These are phyloP conservation scores for Bombardia bombarda DNA, from an alignment of 495 filamentous ascomycete genomes.

Conservation along the genomic window DNA sequence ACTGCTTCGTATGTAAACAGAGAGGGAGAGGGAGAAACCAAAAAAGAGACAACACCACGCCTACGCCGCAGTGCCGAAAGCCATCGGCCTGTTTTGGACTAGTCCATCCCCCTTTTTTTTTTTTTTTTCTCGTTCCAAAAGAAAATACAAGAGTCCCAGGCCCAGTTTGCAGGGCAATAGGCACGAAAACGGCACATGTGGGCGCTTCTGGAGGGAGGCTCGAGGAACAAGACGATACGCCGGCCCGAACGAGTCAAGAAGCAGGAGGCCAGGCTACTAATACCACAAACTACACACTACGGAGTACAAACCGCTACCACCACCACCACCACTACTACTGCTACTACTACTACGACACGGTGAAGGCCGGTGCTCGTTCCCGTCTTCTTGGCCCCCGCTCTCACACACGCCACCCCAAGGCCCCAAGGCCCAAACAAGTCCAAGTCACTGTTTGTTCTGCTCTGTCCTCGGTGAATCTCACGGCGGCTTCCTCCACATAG, in stretches of 20 bases:
- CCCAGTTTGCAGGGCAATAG: slow-evolving; percentile 6
- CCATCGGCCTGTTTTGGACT: slow-evolving; percentile 13
- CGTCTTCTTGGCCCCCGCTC: slow-evolving; percentile 13
- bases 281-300: too few relatives aligned
- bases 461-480: slow-evolving; percentile 19
- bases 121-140: not conserved
- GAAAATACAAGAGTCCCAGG: not conserved
- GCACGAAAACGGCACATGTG: slow-evolving; percentile 17
- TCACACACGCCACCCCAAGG: not conserved
- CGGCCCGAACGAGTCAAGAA: slow-evolving; percentile 13
- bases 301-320: too few relatives aligned
- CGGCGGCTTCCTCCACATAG: slow-evolving; percentile 18
- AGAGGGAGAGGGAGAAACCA: not conserved
- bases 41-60: slow-evolving; percentile 15
- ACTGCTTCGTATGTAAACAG: not conserved
- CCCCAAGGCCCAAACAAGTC: too few relatives aligned
- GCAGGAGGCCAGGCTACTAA: too few relatives aligned
- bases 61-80: slow-evolving; percentile 29
- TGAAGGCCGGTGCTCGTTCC: slow-evolving; percentile 18
- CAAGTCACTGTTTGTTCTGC: not conserved
- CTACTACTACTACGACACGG: slow-evolving; percentile 3
- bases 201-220: slow-evolving; percentile 12
- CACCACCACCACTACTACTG: not conserved
- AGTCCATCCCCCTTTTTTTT: too few relatives aligned
- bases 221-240: slow-evolving; percentile 15